These are phyloP conservation scores for Psilocybe tampanensis DNA, from an alignment of 768 basidiomycete species.

Conservation along the genomic window DNA sequence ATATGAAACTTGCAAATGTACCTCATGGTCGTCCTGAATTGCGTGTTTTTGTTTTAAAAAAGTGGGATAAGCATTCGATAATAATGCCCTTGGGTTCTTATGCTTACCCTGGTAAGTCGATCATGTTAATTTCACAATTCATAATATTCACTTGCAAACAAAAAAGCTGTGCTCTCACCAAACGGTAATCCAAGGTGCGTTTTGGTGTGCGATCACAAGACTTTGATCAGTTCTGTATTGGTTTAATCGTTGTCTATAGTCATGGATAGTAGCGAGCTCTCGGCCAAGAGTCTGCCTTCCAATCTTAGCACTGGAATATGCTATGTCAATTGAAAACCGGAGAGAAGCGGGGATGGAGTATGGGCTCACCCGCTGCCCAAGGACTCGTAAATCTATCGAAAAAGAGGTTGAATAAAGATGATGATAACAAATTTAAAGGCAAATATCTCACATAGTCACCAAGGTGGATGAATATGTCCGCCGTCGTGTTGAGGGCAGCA, in stretches of 20 bases:
- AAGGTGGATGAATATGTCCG: constrained; percentile 58
- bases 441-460: constrained; percentile 53
- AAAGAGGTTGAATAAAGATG: neutral
- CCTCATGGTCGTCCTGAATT: constrained; percentile 55
- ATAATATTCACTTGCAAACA: no score
- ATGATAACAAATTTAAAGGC: neutral
- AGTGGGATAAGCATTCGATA: neutral
- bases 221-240: constrained; percentile 57
- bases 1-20: constrained; percentile 8
- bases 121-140: no score
- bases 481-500: constrained; percentile 52
- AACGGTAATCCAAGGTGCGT: constrained; percentile 56
- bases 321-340: neutral
- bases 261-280: constrained; percentile 57
- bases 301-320: constrained; percentile 40
- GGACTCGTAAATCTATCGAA: constrained; percentile 50
- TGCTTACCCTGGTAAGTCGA: no score
- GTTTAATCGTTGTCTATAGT: constrained; percentile 52
- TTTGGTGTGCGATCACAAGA: constrained; percentile 48
- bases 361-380: constrained; percentile 35
- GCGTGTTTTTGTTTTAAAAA: neutral
- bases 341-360: neutral
- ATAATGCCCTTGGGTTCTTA: no score
- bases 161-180: no score
- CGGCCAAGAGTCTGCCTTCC: constrained; percentile 52